Evolutionary conservation across 768 basidiomycete genomes (phyloP), one percentile per base, ranked within the genome.

Genomic region (Suillus cothurnatus): DNA sequence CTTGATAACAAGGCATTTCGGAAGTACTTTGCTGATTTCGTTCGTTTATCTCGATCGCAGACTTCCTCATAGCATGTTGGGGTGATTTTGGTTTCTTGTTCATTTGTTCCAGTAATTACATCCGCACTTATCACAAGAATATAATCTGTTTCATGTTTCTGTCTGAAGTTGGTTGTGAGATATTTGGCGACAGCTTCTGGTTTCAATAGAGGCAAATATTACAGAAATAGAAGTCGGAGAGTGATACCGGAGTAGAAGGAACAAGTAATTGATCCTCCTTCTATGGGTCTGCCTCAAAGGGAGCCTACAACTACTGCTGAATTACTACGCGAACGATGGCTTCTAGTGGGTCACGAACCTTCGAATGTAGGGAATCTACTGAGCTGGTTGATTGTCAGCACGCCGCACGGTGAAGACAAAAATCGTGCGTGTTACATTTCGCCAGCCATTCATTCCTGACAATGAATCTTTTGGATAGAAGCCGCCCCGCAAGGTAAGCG

Each of bases 1-100:
- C 77, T 91, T 64, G 93, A 95, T 72, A 80, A 82, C 69, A 94
- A 91, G 74, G 79, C 76, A 41, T 95, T 95, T 80, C 84, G 91
- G 71, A 94, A 92, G 81, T 95, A 93, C 78, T 94, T 94, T 77
- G 85, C 90, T 31, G 93, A 94, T 71, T 87, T 94, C 70, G 89
- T 95, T 56, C 86, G 88, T 63, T 85, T 89, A 59, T 91, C 89
- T 57, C 87, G 90, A 66, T 80, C 85, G 64, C 77, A 73, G 64
- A 77, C 72, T 26, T 68, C 80, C 65, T 85, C 87, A 79, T 90
- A 85, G 81, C 74, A 66, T 70, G 60, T 26, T 6, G 32, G 34
- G 32, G 38, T 56, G 58, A 59, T 26, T 57, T 52, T 31, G 1
- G 64, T 60, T 39, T 59, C 61, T 58, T 64, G 43, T 57, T 34